Evolutionary conservation across 495 filamentous ascomycete genomes (phyloP).

Genomic region (Xylaria scruposa): DNA sequence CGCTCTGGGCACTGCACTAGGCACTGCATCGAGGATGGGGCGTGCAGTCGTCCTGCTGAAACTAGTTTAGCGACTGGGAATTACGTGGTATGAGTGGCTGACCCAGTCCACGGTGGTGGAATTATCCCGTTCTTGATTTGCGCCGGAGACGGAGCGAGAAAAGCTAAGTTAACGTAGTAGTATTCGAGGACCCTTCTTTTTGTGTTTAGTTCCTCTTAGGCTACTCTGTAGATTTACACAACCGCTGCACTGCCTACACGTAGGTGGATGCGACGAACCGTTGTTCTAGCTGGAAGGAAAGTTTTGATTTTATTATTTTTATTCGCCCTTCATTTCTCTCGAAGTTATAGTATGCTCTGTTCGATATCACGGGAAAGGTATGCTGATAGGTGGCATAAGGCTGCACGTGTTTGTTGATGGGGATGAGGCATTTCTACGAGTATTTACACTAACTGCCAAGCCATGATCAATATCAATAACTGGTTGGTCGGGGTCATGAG

Average conservation of each 20-base stretch:
- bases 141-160: conserved; percentile 6
- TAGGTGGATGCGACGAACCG: too few relatives aligned
- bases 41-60: background rate
- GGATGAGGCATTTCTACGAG: conserved; percentile 6
- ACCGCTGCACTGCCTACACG: too few relatives aligned
- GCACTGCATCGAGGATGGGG: background rate
- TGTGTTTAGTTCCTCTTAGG: background rate
- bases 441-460: background rate
- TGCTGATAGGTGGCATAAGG: background rate
- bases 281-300: background rate
- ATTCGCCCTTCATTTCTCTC: background rate
- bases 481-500: background rate
- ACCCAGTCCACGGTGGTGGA: conserved; percentile 2
- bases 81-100: conserved; percentile 6
- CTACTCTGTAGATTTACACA: background rate
- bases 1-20: conserved; percentile 13
- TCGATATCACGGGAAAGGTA: background rate
- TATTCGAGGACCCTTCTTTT: conserved; percentile 9
- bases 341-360: too few relatives aligned
- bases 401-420: conserved; percentile 3
- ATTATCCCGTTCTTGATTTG: conserved; percentile 2
- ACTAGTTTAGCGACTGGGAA: conserved; percentile 1
- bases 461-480: background rate
- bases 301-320: background rate
- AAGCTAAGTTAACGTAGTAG: too few relatives aligned